Conservation (phyloP, 805 yeast species). For the Cyberlindnera suaveolens region DNA sequence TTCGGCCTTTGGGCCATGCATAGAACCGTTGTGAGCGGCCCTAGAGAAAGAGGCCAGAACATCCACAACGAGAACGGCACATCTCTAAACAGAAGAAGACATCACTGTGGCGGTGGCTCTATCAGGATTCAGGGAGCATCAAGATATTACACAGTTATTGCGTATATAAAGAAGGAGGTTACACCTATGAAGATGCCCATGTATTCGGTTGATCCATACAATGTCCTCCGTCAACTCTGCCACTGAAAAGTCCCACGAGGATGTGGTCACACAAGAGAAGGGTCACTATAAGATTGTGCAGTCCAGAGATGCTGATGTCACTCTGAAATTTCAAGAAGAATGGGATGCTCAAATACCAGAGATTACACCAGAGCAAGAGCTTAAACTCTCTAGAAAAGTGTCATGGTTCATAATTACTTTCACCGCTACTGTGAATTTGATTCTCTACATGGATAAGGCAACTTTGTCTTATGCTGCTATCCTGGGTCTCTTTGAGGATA, state of each 20-base stretch:
- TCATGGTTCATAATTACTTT: conserved; percentile 30
- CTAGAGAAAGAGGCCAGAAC: no score
- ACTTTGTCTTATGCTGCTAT: conserved; percentile 42
- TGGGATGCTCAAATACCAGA: conserved; percentile 29
- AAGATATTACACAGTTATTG: no score
- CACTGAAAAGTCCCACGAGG: neutral
- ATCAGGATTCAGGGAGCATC: no score
- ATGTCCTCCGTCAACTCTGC: no score
- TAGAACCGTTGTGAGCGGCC: no score
- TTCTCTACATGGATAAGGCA: conserved; percentile 47
- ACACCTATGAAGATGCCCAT: no score
- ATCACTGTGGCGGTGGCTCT: no score
- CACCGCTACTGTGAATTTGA: conserved; percentile 32
- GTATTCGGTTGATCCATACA: no score
- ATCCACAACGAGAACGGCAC: no score
- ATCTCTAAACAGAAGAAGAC: no score
- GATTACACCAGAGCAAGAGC: conserved; percentile 37
- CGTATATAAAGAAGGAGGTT: no score
- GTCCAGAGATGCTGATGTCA: conserved; percentile 34
- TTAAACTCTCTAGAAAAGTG: conserved; percentile 32
- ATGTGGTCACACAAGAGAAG: neutral
- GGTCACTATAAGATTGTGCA: conserved; percentile 29
- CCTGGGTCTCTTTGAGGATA: conserved; percentile 41
- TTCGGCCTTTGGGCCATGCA: no score
- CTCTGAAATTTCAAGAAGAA: conserved; percentile 31